Percentiles rank a stretch among this genome's conserved stretches.
These are phyloP conservation scores for Ustilago crameri DNA, from an alignment of 1,284 basidiomycete genomes.

Conservation along the genomic window DNA sequence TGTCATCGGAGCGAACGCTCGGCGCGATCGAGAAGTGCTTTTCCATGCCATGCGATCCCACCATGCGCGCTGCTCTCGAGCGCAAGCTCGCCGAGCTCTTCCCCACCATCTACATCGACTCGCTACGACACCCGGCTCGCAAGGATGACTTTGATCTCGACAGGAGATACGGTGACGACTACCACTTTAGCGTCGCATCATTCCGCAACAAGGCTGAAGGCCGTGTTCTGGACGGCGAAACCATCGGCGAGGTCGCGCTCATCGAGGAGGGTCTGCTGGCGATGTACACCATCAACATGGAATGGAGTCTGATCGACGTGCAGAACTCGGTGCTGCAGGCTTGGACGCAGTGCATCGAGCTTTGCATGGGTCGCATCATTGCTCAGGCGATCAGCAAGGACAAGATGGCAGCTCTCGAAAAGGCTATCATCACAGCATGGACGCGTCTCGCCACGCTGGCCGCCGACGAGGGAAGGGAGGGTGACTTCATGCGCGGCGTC, in stretches of 20 bases:
- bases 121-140: slow-evolving; percentile 75
- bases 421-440: slow-evolving; percentile 44
- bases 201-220: slow-evolving; percentile 63
- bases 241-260: slow-evolving; percentile 34
- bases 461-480: slow-evolving; percentile 77
- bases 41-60: slow-evolving; percentile 77
- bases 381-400: slow-evolving; percentile 74
- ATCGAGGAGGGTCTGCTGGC: slow-evolving; percentile 69
- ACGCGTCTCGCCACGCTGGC: slow-evolving; percentile 69
- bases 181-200: slow-evolving; percentile 73
- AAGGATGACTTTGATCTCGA: slow-evolving; percentile 71
- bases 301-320: slow-evolving; percentile 83
- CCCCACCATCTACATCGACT: slow-evolving; percentile 65
- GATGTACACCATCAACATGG: slow-evolving; percentile 77
- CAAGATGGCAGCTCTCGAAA: slow-evolving; percentile 26
- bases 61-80: slow-evolving; percentile 74
- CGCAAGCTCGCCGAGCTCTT: slow-evolving; percentile 66
- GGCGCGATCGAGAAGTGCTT: slow-evolving; percentile 76
- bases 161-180: slow-evolving; percentile 82
- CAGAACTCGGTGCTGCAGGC: slow-evolving; percentile 80
- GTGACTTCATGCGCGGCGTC: slow-evolving; percentile 85
- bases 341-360: slow-evolving; percentile 78
- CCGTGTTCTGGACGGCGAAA: slow-evolving; percentile 46
- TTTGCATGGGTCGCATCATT: slow-evolving; percentile 74
- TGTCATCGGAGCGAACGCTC: slow-evolving; percentile 73